Percentiles rank a stretch among this genome's conserved stretches.
Evolutionary conservation across 345 rosid genomes (phyloP).

Genomic region (Gynandropsis gynandra): DNA sequence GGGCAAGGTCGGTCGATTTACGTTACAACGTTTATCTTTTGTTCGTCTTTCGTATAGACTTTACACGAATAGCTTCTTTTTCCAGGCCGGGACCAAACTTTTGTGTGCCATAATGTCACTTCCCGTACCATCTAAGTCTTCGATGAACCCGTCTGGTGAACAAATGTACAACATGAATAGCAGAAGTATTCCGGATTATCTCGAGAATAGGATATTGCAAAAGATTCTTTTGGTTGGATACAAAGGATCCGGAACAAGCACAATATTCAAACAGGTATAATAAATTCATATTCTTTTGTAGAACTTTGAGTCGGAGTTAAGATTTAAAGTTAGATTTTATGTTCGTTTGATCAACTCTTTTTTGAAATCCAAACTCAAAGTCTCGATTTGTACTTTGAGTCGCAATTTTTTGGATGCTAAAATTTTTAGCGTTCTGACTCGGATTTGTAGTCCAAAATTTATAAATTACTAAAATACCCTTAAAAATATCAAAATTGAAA

Average conservation of each 20-base stretch:
- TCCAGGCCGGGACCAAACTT: constrained; percentile 92
- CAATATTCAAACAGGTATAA: constrained; percentile 93
- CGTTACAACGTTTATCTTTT: not conserved
- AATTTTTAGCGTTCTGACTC: too few species aligned
- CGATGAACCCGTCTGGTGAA: constrained; percentile 49
- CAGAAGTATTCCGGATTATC: constrained; percentile 69
- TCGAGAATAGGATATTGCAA: constrained; percentile 63
- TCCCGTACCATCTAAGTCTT: constrained; percentile 85
- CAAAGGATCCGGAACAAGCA: constrained; percentile 90
- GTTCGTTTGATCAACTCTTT: too few species aligned
- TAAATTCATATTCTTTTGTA: too few species aligned
- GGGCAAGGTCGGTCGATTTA: constrained; percentile 73
- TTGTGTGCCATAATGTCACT: constrained; percentile 84
- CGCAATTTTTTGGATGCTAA: too few species aligned
- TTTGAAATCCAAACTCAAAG: too few species aligned
- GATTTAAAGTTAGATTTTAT: too few species aligned
- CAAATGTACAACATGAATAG: constrained; percentile 38
- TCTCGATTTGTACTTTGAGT: too few species aligned
- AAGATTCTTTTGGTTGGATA: constrained; percentile 83
- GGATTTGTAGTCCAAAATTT: too few species aligned
- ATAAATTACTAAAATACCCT: too few species aligned
- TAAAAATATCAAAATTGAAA: too few species aligned
- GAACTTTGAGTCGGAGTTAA: too few species aligned
- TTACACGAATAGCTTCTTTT: constrained; percentile 20
- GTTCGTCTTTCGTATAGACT: constrained; percentile 7